phyloP scores from a whole-genome alignment of 495 filamentous ascomycete genomes.

The Daldinia concentrica region DNA sequence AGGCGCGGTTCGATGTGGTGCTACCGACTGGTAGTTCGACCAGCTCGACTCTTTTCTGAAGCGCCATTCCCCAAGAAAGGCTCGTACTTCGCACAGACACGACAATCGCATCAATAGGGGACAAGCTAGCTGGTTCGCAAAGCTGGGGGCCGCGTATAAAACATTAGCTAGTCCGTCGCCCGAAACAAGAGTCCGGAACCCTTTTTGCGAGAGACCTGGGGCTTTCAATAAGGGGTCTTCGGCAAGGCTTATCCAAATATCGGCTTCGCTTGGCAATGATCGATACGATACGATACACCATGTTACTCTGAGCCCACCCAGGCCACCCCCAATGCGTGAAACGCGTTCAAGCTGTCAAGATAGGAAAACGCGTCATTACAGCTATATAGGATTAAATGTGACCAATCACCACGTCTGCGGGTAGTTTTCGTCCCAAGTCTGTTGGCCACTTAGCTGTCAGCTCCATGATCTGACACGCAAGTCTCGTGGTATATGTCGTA shows the following conservation, averaged over 20 bases:
- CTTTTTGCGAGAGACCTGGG: conserved; percentile 1
- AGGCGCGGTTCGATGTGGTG: conserved; percentile 1
- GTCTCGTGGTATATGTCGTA: conserved; percentile 15
- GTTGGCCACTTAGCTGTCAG: conserved; percentile 9
- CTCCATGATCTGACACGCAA: conserved; percentile 23
- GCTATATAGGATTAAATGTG: neutral
- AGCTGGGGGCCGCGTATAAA: conserved; percentile 1
- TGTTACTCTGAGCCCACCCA: conserved; percentile 9
- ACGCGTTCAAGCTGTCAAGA: conserved; percentile 19
- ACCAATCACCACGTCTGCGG: conserved; percentile 25
- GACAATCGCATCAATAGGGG: conserved; percentile 1
- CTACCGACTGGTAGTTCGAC: neutral
- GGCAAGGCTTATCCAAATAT: conserved; percentile 40
- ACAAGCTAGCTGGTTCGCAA: neutral
- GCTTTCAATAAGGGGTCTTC: conserved; percentile 19
- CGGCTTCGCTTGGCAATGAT: conserved; percentile 15
- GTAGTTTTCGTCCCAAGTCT: conserved; percentile 22
- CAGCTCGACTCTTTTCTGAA: conserved; percentile 20
- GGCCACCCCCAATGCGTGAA: conserved; percentile 1
- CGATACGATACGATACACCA: conserved; percentile 6
- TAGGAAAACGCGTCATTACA: conserved; percentile 28
- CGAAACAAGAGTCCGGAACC: neutral
- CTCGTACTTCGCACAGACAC: conserved; percentile 15
- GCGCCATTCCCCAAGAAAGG: conserved; percentile 5
- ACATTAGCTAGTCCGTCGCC: neutral